These are phyloP conservation scores for Dipteronia dyeriana DNA, from an alignment of 345 rosid species.

Conservation along the genomic window DNA sequence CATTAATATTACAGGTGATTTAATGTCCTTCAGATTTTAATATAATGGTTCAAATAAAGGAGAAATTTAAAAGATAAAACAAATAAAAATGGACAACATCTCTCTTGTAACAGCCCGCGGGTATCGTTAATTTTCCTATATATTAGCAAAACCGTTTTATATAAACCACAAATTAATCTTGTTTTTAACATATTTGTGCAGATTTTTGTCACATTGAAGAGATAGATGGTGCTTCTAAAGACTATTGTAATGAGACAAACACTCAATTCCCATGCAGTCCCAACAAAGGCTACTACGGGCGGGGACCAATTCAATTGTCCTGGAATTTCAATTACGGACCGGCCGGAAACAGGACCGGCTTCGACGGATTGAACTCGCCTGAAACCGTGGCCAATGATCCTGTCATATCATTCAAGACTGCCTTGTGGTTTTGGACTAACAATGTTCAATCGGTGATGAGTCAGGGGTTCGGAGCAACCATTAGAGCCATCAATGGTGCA, in stretches of 20 bases:
- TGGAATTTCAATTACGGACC: constrained; percentile 58
- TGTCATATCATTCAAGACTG: constrained; percentile 40
- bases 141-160: no score
- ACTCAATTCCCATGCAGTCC: constrained; percentile 60
- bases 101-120: no score
- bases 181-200: constrained; percentile 26
- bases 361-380: constrained; percentile 42
- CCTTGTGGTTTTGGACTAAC: constrained; percentile 53
- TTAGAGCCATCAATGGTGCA: constrained; percentile 44
- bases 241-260: constrained; percentile 45
- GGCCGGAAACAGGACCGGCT: constrained; percentile 37
- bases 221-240: constrained; percentile 45
- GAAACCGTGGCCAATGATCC: constrained; percentile 46
- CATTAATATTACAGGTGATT: no score
- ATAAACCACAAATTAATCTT: background rate
- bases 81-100: no score
- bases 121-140: no score
- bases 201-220: constrained; percentile 73
- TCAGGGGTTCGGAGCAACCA: constrained; percentile 59
- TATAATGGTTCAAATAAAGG: no score
- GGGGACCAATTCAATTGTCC: constrained; percentile 53
- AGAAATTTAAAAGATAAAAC: no score
- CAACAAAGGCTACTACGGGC: constrained; percentile 42
- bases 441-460: constrained; percentile 33
- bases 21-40: no score